A percentile compares a stretch with the other conserved stretches of the same genome.
Evolutionary conservation across 1,284 basidiomycete genomes (phyloP).

Genomic region (Mixia osmundae): DNA sequence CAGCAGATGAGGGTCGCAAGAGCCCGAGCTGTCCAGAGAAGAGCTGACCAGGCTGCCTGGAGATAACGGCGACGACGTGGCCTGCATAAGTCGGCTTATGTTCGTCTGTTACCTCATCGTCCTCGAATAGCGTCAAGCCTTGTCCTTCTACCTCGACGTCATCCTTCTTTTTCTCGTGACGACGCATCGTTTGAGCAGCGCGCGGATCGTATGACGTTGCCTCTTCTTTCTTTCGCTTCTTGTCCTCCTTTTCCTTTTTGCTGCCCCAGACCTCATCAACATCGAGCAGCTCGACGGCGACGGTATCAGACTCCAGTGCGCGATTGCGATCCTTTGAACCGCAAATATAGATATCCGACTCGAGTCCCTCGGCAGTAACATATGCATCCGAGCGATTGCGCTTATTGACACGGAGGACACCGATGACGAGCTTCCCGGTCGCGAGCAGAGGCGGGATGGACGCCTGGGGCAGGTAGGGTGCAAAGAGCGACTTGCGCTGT

Average conservation of each 20-base stretch:
- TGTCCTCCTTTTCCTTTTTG: conserved; percentile 99
- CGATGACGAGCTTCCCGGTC: conserved; percentile 96
- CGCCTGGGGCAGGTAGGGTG: conserved; percentile 93
- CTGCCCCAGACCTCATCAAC: conserved; percentile 66
- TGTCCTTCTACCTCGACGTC: conserved; percentile 99
- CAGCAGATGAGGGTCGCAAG: conserved; percentile 83
- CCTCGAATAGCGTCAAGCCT: conserved; percentile 83
- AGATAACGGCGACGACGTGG: conserved; percentile 33
- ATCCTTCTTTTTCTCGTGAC: conserved; percentile 98
- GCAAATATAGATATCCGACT: conserved; percentile 75
- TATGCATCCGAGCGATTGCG: conserved; percentile 81
- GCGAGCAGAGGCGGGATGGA: conserved; percentile 86
- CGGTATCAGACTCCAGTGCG: conserved; percentile 93
- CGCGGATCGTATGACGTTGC: conserved; percentile 71
- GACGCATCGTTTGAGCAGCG: conserved; percentile 34
- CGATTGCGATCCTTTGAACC: conserved; percentile 98
- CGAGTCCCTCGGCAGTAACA: conserved; percentile 94
- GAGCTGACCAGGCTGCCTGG: conserved; percentile 93
- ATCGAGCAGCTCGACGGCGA: conserved; percentile 91
- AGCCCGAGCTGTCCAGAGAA: conserved; percentile 94
- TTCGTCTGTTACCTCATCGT: conserved; percentile 85
- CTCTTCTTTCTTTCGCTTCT: conserved; percentile 99
- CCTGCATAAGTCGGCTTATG: conserved; percentile 60
- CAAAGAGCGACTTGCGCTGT: conserved; percentile 97
- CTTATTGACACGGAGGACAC: conserved; percentile 93